Percentiles rank a stretch among this genome's conserved stretches.
phyloP scores from a whole-genome alignment of 2,329 filamentous ascomycete species.

The Dactylellina haptotyla region DNA sequence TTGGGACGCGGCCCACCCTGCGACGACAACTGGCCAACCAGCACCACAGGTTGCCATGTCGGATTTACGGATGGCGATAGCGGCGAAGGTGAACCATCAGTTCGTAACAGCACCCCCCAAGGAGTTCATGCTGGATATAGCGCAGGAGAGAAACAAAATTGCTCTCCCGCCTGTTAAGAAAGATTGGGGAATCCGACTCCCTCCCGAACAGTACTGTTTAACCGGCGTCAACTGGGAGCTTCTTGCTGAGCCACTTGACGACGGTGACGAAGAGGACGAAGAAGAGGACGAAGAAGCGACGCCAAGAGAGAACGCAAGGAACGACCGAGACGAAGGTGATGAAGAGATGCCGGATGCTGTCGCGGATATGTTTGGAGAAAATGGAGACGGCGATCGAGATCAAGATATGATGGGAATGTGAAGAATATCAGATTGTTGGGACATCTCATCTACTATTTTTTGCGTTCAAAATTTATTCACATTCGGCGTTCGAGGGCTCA shows the following conservation, averaged over 20 bases:
- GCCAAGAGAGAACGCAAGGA: conserved; percentile 58
- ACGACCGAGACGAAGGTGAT: conserved; percentile 61
- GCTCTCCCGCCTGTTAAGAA: conserved; percentile 72
- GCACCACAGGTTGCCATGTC: conserved; percentile 69
- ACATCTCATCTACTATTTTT: conserved; percentile 1
- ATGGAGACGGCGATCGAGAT: conserved; percentile 46
- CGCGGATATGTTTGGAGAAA: conserved; percentile 48
- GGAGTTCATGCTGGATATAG: conserved; percentile 80
- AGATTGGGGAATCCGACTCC: conserved; percentile 75
- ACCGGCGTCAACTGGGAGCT: conserved; percentile 74
- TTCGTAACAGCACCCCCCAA: conserved; percentile 72
- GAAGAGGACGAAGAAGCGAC: conserved; percentile 62
- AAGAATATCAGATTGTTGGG: background rate
- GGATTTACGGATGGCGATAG: conserved; percentile 71
- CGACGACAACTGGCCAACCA: conserved; percentile 60
- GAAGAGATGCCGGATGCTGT: conserved; percentile 60
- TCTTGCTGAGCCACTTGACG: conserved; percentile 67
- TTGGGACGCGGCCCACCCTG: conserved; percentile 61
- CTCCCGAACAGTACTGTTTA: conserved; percentile 75
- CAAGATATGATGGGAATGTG: conserved; percentile 51
- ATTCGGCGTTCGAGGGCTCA: conserved; percentile 39
- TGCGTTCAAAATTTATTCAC: conserved; percentile 9
- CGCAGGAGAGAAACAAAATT: conserved; percentile 74
- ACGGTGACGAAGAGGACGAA: conserved; percentile 63
- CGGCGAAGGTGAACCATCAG: conserved; percentile 69